Evolutionary conservation across 345 rosid genomes (phyloP), one percentile per base, ranked within the genome.

Genomic region (Geranium rotundifolium): DNA sequence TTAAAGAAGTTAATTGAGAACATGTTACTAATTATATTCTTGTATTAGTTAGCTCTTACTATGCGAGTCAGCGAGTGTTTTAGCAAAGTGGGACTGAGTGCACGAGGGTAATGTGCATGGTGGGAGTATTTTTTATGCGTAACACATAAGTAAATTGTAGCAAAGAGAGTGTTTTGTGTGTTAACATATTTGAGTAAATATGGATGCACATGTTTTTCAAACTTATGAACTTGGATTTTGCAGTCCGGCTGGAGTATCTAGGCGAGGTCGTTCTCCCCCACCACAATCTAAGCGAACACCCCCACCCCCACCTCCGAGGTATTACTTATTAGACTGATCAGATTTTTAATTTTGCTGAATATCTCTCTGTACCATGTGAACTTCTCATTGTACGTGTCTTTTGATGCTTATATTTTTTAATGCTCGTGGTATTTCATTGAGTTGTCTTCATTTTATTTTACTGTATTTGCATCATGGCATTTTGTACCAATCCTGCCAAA

Each of bases 261-360:
- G 69, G 77, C 79, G 87, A 60, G 95, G 91, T 61, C 87, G 81
- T 46, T 82, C 88, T 55, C 85, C 97, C 56, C 85, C 77, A 8
- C 80, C 88, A 15, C 89, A 69, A 57, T 61, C 88, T 59, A 90
- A 77, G 70, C 80, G 82, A 65, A 66, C 79, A 59, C 85, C 96
- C 73, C 86, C 95, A 12, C 86, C 90, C 29, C 76, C 84, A 90
- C 85, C 97, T 93, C 69, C 7, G 64, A n/a, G 54, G 18, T 5
- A 17, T 8, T 34, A 4, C 19, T 69, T 18, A 12, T 5, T 30
- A 9, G 54, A 17, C 37, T 56, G 1, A 8, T 56, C 18, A 0
- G 0, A 19, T 19, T 31, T n/a, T 12, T 57, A 1, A 9, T 19
- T 8, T 19, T 57, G 12, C 8, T 19, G 3, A 19, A 19, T 57